Evolutionary conservation across 2,329 filamentous ascomycete genomes (phyloP), one percentile per base, ranked within the genome.

Genomic region (Colletotrichum sp.): DNA sequence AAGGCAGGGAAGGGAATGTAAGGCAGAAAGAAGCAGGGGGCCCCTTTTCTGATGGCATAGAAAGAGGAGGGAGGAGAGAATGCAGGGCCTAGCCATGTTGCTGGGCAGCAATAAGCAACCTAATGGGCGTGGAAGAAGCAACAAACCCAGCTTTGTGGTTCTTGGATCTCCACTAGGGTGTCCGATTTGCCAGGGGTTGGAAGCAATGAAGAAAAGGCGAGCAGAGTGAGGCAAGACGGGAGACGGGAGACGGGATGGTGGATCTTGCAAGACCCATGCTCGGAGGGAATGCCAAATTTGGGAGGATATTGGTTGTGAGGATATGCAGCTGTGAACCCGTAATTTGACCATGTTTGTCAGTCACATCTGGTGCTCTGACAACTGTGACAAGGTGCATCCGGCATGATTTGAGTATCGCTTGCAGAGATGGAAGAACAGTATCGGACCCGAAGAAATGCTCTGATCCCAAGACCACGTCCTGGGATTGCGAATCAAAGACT

Each of bases 131-230:
- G 57, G 34, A 68, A 73, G 73, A 75, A 75, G 73, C 70, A 73
- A 64, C 7, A 61, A 75, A 72, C 64, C 73, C 73, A 73, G 43
- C 73, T 73, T 73, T 59, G 64, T 75, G 73, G 70, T 75, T 67
- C 64, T 68, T 68, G 43, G 64, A 60, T 43, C 57, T 39, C 73
- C 70, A 59, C 70, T 59, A 59, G 64, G 39, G 55, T 43, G n/a
- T 18, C 59, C 26, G 70, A 59, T 32, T 36, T 34, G 57, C 16
- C 59, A 68, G 70, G 43, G 73, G 26, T 68, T 65, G 36, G 57
- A 39, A 32, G 57, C 64, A 55, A 73, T 59, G 64, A 73, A 68
- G 73, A 75, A 72, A 72, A 60, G 36, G 28, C 69, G 61, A 65
- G 8, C 18, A 52, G 8, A 66, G 63, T 52, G 63, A 66, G 63